A percentile compares a stretch with the other conserved stretches of the same genome.
These are phyloP conservation scores for Pyronema domesticum DNA, from an alignment of 495 filamentous ascomycete genomes.

Conservation along the genomic window DNA sequence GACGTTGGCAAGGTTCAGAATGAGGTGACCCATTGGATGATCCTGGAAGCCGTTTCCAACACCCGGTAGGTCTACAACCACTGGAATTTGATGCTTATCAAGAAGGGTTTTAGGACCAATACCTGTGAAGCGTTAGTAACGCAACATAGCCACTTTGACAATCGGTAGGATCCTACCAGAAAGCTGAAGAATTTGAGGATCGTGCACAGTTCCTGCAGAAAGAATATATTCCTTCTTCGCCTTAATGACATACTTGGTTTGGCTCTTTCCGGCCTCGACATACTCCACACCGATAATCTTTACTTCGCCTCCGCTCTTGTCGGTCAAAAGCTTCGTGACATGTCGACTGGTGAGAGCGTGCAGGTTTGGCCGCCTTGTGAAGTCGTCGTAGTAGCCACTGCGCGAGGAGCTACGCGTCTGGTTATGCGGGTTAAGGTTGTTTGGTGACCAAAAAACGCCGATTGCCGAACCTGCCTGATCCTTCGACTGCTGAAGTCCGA, in stretches of 20 bases:
- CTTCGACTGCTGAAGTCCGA: neutral
- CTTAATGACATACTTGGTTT: too few species aligned
- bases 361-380: constrained; percentile 19
- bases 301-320: neutral
- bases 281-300: neutral
- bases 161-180: constrained; percentile 9
- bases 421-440: constrained; percentile 28
- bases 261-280: neutral
- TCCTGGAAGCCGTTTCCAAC: constrained; percentile 41
- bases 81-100: constrained; percentile 25
- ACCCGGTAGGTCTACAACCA: constrained; percentile 31
- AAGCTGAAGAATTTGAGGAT: constrained; percentile 35
- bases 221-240: constrained; percentile 37
- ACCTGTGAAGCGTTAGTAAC: constrained; percentile 16
- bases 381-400: constrained; percentile 16
- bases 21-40: constrained; percentile 18
- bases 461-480: constrained; percentile 27
- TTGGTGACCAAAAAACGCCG: constrained; percentile 32
- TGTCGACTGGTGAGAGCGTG: constrained; percentile 19
- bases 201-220: constrained; percentile 35
- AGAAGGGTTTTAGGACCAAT: constrained; percentile 32
- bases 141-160: neutral
- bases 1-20: neutral
- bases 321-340: constrained; percentile 14
- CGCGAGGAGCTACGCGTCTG: constrained; percentile 29